phyloP scores from a whole-genome alignment of 208 protist genomes.

The Trypanosoma scelopori region DNA sequence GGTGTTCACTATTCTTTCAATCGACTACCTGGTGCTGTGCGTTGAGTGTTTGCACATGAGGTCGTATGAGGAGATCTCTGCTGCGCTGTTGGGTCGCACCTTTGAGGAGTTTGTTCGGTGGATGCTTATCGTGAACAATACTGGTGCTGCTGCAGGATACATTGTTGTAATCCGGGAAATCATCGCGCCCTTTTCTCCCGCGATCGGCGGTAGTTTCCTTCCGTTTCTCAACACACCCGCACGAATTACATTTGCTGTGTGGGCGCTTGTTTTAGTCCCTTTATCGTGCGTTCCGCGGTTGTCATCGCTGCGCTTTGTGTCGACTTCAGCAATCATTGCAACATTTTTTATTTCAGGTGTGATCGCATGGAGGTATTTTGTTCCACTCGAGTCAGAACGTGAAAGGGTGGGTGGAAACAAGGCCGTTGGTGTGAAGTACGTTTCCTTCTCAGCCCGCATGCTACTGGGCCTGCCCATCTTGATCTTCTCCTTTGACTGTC shows the following conservation, averaged over 20 bases:
- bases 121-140: slow-evolving; percentile 72
- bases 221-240: slow-evolving; percentile 40
- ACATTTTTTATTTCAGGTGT: slow-evolving; percentile 57
- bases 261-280: slow-evolving; percentile 55
- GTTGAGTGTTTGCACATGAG: slow-evolving; percentile 52
- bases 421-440: slow-evolving; percentile 28
- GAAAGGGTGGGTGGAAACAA: not conserved
- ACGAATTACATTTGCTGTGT: slow-evolving; percentile 43
- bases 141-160: slow-evolving; percentile 71
- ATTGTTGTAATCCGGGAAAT: slow-evolving; percentile 79
- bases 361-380: slow-evolving; percentile 65
- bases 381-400: slow-evolving; percentile 24
- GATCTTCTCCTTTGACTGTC: slow-evolving; percentile 79
- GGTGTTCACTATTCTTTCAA: slow-evolving; percentile 57
- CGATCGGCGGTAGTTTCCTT: slow-evolving; percentile 41
- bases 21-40: slow-evolving; percentile 78
- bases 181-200: slow-evolving; percentile 55
- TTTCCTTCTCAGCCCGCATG: slow-evolving; percentile 36
- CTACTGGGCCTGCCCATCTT: slow-evolving; percentile 58
- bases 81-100: slow-evolving; percentile 56
- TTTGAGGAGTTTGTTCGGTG: slow-evolving; percentile 68
- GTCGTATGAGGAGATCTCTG: slow-evolving; percentile 82
- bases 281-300: slow-evolving; percentile 54
- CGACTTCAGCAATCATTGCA: slow-evolving; percentile 46
- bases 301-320: slow-evolving; percentile 46